Conservation (phyloP, 192 early-diverging fungal species). For the Coemansia sp. region DNA sequence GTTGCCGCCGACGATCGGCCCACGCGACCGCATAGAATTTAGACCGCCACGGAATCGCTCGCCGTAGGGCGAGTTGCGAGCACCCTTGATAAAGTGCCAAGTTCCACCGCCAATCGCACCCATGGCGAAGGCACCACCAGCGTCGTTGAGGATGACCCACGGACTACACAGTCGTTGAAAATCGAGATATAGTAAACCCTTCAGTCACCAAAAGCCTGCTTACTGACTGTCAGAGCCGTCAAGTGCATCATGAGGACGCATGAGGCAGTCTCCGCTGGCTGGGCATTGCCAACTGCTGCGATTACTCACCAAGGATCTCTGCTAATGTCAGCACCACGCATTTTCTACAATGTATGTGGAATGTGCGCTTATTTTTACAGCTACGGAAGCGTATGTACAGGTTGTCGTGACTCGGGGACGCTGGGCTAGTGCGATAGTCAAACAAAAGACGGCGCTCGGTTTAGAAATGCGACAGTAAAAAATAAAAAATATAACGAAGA, state of each 20-base stretch:
- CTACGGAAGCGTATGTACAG: neutral
- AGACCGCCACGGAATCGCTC: constrained; percentile 90
- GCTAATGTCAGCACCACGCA: constrained; percentile 55
- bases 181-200: neutral
- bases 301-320: constrained; percentile 56
- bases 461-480: neutral
- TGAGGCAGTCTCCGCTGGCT: neutral
- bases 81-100: constrained; percentile 98
- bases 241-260: neutral
- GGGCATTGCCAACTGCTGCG: neutral
- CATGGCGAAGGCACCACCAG: constrained; percentile 92
- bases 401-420: neutral
- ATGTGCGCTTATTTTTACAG: neutral
- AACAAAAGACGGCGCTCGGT: neutral
- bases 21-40: constrained; percentile 88
- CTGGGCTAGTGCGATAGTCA: neutral
- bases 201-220: neutral
- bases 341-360: constrained; percentile 5
- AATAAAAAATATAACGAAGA: neutral
- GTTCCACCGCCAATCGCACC: constrained; percentile 95
- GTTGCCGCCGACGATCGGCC: constrained; percentile 95
- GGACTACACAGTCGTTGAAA: constrained; percentile 54
- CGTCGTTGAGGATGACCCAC: constrained; percentile 85
- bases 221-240: too few species aligned
- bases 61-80: constrained; percentile 95